phyloP scores from a whole-genome alignment of 257 asterid species.

The Solanum ahanhuiri region DNA sequence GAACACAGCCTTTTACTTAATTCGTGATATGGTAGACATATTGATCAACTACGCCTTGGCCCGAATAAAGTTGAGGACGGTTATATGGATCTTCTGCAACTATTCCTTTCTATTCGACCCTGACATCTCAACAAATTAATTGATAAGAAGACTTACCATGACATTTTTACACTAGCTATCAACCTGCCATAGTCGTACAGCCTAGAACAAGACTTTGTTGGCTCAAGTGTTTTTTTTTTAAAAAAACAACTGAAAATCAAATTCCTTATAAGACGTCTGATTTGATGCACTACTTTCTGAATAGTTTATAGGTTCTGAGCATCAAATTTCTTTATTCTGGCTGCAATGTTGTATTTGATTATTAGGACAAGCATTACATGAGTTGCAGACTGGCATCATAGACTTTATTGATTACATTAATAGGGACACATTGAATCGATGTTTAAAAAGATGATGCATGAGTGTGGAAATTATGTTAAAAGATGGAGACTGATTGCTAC shows the following conservation, averaged over 20 bases:
- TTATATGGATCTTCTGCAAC: too few species aligned
- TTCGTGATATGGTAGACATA: neutral
- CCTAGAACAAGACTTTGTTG: neutral
- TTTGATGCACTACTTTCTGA: neutral
- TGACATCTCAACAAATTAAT: neutral
- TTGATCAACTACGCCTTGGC: neutral
- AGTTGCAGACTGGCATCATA: too few species aligned
- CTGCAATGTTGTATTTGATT: neutral
- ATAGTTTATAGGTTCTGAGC: neutral
- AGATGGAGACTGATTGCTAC: too few species aligned
- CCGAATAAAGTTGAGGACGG: too few species aligned
- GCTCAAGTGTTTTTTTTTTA: too few species aligned
- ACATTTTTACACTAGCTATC: too few species aligned
- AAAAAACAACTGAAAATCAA: neutral
- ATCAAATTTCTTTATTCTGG: neutral
- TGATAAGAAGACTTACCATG: neutral
- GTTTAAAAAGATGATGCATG: too few species aligned
- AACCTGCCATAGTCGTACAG: too few species aligned
- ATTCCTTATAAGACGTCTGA: neutral
- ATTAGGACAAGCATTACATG: too few species aligned
- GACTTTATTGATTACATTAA: too few species aligned
- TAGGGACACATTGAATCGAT: neutral
- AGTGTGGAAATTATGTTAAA: too few species aligned
- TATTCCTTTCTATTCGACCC: neutral
- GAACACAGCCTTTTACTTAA: neutral